These are phyloP conservation scores for Exsudoporus floridanus DNA, from an alignment of 1,284 basidiomycete species.

Conservation along the genomic window DNA sequence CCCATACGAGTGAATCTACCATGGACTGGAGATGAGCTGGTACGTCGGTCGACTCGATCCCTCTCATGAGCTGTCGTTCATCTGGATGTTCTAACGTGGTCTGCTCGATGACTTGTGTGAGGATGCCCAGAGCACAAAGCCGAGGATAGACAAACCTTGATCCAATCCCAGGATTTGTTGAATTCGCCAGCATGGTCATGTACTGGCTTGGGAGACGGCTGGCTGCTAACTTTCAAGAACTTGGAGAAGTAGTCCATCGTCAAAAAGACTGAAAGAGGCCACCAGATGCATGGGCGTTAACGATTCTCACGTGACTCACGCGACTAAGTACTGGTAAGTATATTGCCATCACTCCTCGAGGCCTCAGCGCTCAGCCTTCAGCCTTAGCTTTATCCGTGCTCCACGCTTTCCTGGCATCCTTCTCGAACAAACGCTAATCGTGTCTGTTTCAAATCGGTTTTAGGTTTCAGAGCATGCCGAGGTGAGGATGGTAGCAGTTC, in stretches of 20 bases:
- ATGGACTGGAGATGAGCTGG: conserved; percentile 78
- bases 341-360: not conserved
- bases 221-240: conserved; percentile 59
- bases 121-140: not conserved
- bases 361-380: not conserved
- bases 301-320: conserved; percentile 21
- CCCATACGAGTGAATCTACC: conserved; percentile 85
- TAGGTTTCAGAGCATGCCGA: conserved; percentile 5
- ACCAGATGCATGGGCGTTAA: not conserved
- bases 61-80: conserved; percentile 76
- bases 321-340: not conserved
- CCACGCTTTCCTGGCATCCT: not conserved
- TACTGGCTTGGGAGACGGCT: conserved; percentile 50
- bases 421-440: conserved; percentile 19
- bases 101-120: conserved; percentile 39
- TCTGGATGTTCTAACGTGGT: conserved; percentile 76
- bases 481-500: conserved; percentile 18
- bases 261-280: not conserved
- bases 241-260: conserved; percentile 83
- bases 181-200: conserved; percentile 71
- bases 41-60: conserved; percentile 81
- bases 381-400: not conserved
- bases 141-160: conserved; percentile 53
- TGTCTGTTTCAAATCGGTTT: conserved; percentile 20
- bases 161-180: conserved; percentile 66